Percentiles rank a stretch among this genome's conserved stretches.
These are phyloP conservation scores for Curvularia lunata DNA, from an alignment of 2,329 filamentous ascomycete species.

Conservation along the genomic window DNA sequence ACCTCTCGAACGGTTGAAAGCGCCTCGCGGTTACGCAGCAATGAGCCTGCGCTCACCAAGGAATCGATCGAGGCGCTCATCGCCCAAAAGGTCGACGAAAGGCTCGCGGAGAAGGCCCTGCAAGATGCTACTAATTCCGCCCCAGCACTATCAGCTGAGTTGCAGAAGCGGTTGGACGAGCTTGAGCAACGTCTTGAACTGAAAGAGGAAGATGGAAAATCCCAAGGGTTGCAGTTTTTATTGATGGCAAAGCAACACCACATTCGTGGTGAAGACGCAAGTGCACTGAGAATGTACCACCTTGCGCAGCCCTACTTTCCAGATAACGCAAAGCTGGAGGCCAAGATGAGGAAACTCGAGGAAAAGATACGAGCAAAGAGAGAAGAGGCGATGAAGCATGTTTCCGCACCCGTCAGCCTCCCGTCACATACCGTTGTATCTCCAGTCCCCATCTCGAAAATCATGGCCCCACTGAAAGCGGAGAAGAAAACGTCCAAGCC, in stretches of 20 bases:
- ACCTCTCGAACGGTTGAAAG: slow-evolving; percentile 45
- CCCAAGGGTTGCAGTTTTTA: slow-evolving; percentile 82
- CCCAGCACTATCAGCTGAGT: slow-evolving; percentile 70
- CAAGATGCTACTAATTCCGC: slow-evolving; percentile 60
- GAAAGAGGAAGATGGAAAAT: slow-evolving; percentile 71
- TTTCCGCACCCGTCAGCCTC: slow-evolving; percentile 22
- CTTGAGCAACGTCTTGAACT: slow-evolving; percentile 84
- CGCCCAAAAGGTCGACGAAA: slow-evolving; percentile 88
- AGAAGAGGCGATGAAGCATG: slow-evolving; percentile 33
- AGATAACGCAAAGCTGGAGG: slow-evolving; percentile 74
- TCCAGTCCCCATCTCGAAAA: slow-evolving; percentile 30
- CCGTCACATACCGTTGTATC: slow-evolving; percentile 19
- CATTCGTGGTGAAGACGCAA: slow-evolving; percentile 77
- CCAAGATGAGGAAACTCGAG: slow-evolving; percentile 62
- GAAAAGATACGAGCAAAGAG: slow-evolving; percentile 56
- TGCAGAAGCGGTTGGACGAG: slow-evolving; percentile 80
- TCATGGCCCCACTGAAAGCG: slow-evolving; percentile 47
- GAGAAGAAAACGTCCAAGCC: slow-evolving; percentile 28
- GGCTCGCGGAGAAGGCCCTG: slow-evolving; percentile 75
- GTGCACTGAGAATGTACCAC: slow-evolving; percentile 84
- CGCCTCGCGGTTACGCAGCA: slow-evolving; percentile 36
- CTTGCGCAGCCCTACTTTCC: slow-evolving; percentile 85
- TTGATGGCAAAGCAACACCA: slow-evolving; percentile 93
- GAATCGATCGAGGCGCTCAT: slow-evolving; percentile 89
- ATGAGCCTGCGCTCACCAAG: slow-evolving; percentile 54